These are phyloP conservation scores for Pelagomonas calceolata DNA, from an alignment of 108 stramenopile species.

Conservation along the genomic window DNA sequence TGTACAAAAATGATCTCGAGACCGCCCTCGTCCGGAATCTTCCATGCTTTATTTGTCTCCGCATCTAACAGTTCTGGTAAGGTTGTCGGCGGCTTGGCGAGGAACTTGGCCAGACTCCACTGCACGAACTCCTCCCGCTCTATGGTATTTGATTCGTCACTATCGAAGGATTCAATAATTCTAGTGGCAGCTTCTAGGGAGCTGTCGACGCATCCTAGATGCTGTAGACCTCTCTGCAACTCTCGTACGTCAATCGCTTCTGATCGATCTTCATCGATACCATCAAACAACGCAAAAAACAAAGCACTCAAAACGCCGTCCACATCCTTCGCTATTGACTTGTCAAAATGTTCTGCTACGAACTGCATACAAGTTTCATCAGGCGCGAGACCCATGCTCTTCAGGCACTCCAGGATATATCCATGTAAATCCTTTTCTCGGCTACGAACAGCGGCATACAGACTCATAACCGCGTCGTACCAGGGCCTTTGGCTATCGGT, in stretches of 20 bases:
- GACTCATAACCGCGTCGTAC: not conserved
- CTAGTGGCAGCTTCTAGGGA: not conserved
- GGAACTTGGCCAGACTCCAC: constrained; percentile 6
- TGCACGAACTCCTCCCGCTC: constrained; percentile 10
- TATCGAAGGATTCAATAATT: constrained; percentile 3
- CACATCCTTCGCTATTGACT: not conserved
- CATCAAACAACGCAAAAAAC: constrained; percentile 1
- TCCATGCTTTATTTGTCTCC: not conserved
- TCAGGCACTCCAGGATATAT: not conserved
- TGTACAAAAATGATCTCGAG: not conserved
- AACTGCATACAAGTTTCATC: too few relatives aligned
- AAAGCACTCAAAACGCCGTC: constrained; percentile 2
- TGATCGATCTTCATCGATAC: not conserved
- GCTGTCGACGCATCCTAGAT: not conserved
- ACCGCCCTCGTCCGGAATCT: not conserved
- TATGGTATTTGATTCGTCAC: constrained; percentile 2
- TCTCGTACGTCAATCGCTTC: constrained; percentile 2
- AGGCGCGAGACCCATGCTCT: not conserved
- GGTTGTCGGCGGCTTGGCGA: not conserved
- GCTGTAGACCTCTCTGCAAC: not conserved
- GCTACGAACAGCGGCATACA: too few relatives aligned
- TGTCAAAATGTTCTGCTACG: too few relatives aligned
- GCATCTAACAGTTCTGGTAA: not conserved
- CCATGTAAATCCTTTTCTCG: too few relatives aligned
- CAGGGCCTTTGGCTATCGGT: not conserved